These are phyloP conservation scores for Lecanosticta acicola DNA, from an alignment of 2,329 filamentous ascomycete genomes.

Conservation along the genomic window DNA sequence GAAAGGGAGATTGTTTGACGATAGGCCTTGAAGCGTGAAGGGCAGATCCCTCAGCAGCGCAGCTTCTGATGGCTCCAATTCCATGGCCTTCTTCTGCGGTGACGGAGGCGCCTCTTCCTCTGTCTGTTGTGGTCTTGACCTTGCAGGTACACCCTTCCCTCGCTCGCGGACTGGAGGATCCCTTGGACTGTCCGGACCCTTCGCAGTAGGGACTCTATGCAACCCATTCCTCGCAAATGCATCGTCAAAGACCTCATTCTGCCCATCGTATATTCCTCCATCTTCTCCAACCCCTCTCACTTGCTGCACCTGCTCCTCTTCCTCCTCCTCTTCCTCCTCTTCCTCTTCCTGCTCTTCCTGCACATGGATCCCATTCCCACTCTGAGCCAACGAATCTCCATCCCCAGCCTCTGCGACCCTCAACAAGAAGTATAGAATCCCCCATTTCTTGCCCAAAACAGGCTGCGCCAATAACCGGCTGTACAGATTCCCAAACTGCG, in stretches of 20 bases:
- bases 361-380: too few relatives aligned
- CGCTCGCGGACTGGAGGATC: conserved; percentile 18
- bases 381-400: conserved; percentile 7
- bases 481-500: conserved; percentile 86
- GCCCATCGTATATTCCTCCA: conserved; percentile 14
- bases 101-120: conserved; percentile 5
- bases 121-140: conserved; percentile 17
- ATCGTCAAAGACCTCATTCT: conserved; percentile 39
- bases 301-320: conserved; percentile 6
- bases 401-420: conserved; percentile 59
- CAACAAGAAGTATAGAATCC: conserved; percentile 85
- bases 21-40: conserved; percentile 87
- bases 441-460: conserved; percentile 93
- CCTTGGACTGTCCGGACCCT: conserved; percentile 22
- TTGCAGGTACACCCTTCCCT: conserved; percentile 18
- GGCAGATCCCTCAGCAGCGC: conserved; percentile 64
- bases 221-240: conserved; percentile 45
- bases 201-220: conserved; percentile 32
- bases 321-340: conserved; percentile 13
- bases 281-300: conserved; percentile 6
- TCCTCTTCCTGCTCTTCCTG: conserved; percentile 10
- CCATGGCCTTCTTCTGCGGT: conserved; percentile 8
- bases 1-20: conserved; percentile 78
- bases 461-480: conserved; percentile 83
- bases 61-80: conserved; percentile 35